Base-by-base conservation (phyloP, 2,329 filamentous ascomycete genomes). In the Phialophora verrucosa region DNA sequence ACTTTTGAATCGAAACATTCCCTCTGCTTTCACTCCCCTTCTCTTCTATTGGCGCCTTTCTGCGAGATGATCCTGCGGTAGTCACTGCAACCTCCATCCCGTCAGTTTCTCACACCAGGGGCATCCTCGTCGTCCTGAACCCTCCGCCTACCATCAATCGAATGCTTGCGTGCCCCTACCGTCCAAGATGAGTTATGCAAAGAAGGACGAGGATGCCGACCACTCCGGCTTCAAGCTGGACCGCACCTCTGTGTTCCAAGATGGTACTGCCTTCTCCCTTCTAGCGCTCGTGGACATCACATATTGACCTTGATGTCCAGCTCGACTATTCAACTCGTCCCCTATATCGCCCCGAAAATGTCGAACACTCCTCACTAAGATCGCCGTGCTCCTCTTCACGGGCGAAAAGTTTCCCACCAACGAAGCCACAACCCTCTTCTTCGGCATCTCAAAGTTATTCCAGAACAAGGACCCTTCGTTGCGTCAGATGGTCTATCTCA, bases 381-480 rank as follows among this genome's bases (percentile, higher is more conserved):
- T 99, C 77, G 92, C 92, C 58, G 90, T 98, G 66, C 90, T 99
- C 71, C 87, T 99, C 74, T 97, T 97, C 81, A 98, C 93, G 23
- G 95, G 95, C 74, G 95, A 99, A 83, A 93, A 90, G 78, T 99
- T 98, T 84, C 93, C 94, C 54, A 94, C 91, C 67, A 96, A 96
- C 77, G 95, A 99, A 87, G 95, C 95, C 73, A 98, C 95, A 35
- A 94, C 92, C 56, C 90, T 99, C 72, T 99, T 99, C 88, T 98
- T 98, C 79, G 93, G 94, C 74, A 98, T 96, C 80, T 98, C 94
- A 69, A 98, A 98, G 86, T 87, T 98, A 68, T 99, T 99, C 86
- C 94, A 98, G 85, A 98, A 98, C 83, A 98, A 97, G 82, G 95
- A 99, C 90, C 91, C 93, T 75, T 94, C 92, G 75, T 85, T 99